Base-by-base conservation (phyloP, 768 basidiomycete genomes). In the Calocera cornea region DNA sequence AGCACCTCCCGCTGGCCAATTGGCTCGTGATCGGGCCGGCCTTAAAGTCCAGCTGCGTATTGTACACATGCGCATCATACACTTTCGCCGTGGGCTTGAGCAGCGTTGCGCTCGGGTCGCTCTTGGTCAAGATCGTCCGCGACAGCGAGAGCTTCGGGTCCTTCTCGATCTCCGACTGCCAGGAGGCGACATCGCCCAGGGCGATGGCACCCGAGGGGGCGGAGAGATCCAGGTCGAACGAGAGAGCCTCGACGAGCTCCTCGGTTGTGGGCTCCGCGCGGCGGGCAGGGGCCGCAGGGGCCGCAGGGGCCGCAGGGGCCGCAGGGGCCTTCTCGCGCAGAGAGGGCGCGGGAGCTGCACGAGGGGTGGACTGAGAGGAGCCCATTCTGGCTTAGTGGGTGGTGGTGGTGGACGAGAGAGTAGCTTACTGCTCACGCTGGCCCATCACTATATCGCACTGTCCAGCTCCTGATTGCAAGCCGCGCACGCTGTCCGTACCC, bases 1-100 rank as follows among this genome's bases (percentile, higher is more conserved):
- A 98, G 79, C 95, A 98, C 60, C 95, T 81, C 0, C 95, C 95
- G 67, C 87, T 90, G 74, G 82, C 86, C 78, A 86, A 89, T 83
- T 95, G 93, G 77, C 88, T 84, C 14, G 92, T 94, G 70, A 94
- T 79, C 11, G 92, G 92, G 1, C 82, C 84, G 1, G 92, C 86
- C 80, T 90, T 89, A 78, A 88, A 88, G 66, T 87, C 87, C 24
- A 97, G 73, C 69, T 85, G 80, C 71, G 85, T 82, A 76, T 93
- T 95, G 82, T 95, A 97, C 65, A 95, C 82, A 75, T 91, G 89
- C 50, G 81, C 77, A 73, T 90, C 87, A 1, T 82, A 78, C 67
- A 91, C 80, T 68, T 75, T 74, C 1, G 88, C 83, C 7, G 81
- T 73, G 63, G 91, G 87, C 40, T 84, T 83, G n/a, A 80, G 79